A percentile compares a stretch with the other conserved stretches of the same genome.
Evolutionary conservation across 768 basidiomycete species (phyloP).

Genomic region (Pleurotus djamor): DNA sequence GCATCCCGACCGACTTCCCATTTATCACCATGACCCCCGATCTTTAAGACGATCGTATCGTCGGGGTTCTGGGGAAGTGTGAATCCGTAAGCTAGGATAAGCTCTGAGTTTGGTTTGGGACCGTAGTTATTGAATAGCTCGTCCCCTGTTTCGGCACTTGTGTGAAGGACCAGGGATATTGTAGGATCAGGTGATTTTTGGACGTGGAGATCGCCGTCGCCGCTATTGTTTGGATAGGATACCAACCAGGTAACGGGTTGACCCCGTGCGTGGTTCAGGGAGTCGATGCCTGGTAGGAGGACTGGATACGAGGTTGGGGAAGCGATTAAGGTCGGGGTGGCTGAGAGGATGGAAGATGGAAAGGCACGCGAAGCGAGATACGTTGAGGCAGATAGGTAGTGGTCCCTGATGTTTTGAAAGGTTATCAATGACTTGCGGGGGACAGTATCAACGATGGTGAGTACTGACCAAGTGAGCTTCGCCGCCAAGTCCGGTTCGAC

Average conservation of each 20-base stretch:
- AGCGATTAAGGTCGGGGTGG: conserved; percentile 47
- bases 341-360: conserved; percentile 76
- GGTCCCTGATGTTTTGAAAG: conserved; percentile 45
- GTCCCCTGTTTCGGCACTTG: conserved; percentile 29
- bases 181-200: neutral
- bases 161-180: conserved; percentile 63
- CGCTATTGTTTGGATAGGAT: conserved; percentile 28
- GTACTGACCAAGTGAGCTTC: conserved; percentile 65
- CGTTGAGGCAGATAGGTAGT: conserved; percentile 69
- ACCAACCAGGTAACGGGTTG: conserved; percentile 85
- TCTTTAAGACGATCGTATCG: conserved; percentile 79
- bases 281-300: conserved; percentile 84
- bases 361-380: conserved; percentile 89
- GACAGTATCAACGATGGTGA: neutral
- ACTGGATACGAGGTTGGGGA: conserved; percentile 64
- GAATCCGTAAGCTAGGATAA: conserved; percentile 93
- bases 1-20: conserved; percentile 68
- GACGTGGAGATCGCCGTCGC: conserved; percentile 2
- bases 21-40: conserved; percentile 52
- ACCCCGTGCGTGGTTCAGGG: conserved; percentile 80
- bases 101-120: conserved; percentile 84
- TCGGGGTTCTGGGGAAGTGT: conserved; percentile 76
- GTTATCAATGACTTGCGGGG: too few species aligned
- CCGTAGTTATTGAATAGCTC: conserved; percentile 94
- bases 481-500: conserved; percentile 39